Conservation (phyloP, 2,329 filamentous ascomycete species). For the Diaporthe nobilis region DNA sequence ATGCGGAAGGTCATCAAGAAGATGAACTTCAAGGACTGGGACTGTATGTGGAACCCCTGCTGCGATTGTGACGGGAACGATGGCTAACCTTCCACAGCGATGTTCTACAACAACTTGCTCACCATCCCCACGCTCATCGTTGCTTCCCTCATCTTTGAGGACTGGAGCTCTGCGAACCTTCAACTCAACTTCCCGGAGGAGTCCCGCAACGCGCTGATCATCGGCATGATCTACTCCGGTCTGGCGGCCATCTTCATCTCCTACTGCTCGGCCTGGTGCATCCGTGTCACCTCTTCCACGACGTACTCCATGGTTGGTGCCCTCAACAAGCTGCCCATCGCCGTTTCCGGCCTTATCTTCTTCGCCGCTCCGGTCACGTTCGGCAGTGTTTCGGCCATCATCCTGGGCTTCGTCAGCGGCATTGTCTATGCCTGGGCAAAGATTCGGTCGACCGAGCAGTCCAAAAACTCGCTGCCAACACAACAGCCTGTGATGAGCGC, state of each 20-base stretch:
- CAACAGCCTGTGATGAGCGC: conserved; percentile 83
- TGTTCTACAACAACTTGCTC: conserved; percentile 99
- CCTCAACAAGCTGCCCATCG: conserved; percentile 97
- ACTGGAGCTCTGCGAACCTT: conserved; percentile 92
- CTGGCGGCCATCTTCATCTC: conserved; percentile 97
- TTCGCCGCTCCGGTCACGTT: conserved; percentile 95
- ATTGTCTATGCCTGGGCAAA: conserved; percentile 92
- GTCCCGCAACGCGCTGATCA: conserved; percentile 82
- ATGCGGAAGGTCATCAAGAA: conserved; percentile 99
- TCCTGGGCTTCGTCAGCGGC: conserved; percentile 91
- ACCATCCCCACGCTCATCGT: conserved; percentile 92
- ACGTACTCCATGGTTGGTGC: conserved; percentile 99
- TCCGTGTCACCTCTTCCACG: conserved; percentile 95
- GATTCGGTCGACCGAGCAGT: conserved; percentile 80
- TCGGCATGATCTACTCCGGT: conserved; percentile 95
- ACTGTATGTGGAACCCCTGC: conserved; percentile 77
- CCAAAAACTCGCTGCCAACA: conserved; percentile 77
- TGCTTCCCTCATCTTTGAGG: conserved; percentile 86
- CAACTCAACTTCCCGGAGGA: conserved; percentile 89
- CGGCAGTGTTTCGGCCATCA: conserved; percentile 91
- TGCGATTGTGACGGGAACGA: conserved; percentile 43
- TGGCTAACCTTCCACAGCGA: conserved; percentile 71
- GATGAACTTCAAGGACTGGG: conserved; percentile 99
- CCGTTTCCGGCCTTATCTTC: conserved; percentile 92
- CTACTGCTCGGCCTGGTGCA: conserved; percentile 99